phyloP scores from a whole-genome alignment of 179 eudicot species.

The Vitellaria paradoxa region DNA sequence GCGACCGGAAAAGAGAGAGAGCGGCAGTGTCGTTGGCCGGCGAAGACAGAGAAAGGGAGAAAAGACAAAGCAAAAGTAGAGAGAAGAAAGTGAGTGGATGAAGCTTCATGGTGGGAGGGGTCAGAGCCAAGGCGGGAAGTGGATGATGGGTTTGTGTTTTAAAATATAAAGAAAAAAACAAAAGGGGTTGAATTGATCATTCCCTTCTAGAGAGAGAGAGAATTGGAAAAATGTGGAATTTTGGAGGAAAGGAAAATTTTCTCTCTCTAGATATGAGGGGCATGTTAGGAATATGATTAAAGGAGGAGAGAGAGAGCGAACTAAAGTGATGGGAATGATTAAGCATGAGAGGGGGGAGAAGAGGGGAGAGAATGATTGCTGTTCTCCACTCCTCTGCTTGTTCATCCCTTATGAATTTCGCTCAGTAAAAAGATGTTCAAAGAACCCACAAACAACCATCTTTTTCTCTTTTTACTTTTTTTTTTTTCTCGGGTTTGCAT shows the following conservation, averaged over 20 bases:
- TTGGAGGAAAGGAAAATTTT: not conserved
- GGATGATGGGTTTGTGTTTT: conserved; percentile 12
- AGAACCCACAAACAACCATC: not conserved
- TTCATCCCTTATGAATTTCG: not conserved
- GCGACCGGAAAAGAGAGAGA: conserved; percentile 22
- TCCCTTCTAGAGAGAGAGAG: not conserved
- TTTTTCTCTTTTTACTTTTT: not conserved
- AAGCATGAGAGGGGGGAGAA: not conserved
- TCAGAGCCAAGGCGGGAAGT: conserved; percentile 29
- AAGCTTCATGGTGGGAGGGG: conserved; percentile 25
- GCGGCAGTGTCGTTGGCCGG: conserved; percentile 23
- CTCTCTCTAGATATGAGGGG: not conserved
- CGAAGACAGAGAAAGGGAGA: conserved; percentile 19
- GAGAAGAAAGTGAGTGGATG: conserved; percentile 20
- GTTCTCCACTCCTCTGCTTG: conserved; percentile 30
- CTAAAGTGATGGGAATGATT: conserved; percentile 6
- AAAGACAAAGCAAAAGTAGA: conserved; percentile 24
- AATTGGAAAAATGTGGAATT: too few relatives aligned
- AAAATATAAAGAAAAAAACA: conserved; percentile 1
- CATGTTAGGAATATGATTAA: not conserved
- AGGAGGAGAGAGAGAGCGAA: not conserved
- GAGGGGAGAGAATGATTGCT: conserved; percentile 50
- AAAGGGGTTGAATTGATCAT: not conserved
- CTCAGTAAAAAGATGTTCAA: not conserved
- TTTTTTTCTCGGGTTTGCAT: not conserved